Base-by-base conservation (phyloP, 805 yeast genomes). In the Yamadazyma olivae region DNA sequence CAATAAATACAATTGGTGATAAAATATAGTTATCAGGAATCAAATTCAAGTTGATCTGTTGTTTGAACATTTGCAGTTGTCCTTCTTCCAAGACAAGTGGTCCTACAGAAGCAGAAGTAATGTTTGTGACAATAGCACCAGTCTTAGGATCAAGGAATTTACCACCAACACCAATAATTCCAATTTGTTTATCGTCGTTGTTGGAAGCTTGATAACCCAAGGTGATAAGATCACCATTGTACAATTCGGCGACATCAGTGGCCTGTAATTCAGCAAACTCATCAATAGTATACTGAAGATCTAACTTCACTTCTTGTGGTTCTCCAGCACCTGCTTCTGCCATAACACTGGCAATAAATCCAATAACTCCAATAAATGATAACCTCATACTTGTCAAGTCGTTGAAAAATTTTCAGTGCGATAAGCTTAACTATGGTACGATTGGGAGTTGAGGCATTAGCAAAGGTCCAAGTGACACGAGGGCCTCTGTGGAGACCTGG, bases 131-230 rank as follows among this genome's bases (percentile, higher is more conserved):
- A 32, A 67, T 46, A 30, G 69, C 71, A 40, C 79, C 75, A 33
- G 73, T 69, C 41, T 61, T 62, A 17, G 84, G 78, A 40, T 78
- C 70, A 38, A 71, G 63, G 58, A 84, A 70, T 36, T 70, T 51
- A 37, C 93, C 93, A 36, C 86, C 83, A 38, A 81, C 76, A 40
- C 88, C 93, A 31, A 79, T 74, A 37, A 85, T 58, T 15, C 73
- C 63, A 31, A 62, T 38, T 27, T 75, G 65, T 4, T 68, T 69
- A 45, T 81, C 84, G 45, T 82, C 87, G 24, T 69, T 59, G 52
- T 82, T 82, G 33, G 56, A 49, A 41, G 82, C 69, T 6, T 67
- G 58, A 55, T 79, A 82, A 15, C 57, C 59, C 36, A 84, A 53
- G 2, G 77, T 58, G 24, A 77, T 57, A 18, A 67, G 61, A 25